Evolutionary conservation across 257 asterid genomes (phyloP).

Genomic region (Solanum sparsipilum): DNA sequence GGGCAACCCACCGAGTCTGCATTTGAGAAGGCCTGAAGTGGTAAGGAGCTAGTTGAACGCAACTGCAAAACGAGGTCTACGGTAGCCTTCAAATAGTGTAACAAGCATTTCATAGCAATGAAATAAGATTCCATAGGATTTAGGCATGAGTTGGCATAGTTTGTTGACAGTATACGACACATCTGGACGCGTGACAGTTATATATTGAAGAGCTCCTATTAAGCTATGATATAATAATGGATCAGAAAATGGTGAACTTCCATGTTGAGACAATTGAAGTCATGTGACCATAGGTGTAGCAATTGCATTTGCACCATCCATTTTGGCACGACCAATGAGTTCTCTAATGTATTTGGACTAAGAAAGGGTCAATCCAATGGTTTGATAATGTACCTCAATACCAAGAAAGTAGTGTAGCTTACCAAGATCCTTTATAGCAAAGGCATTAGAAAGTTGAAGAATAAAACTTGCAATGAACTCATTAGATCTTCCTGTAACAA

Average conservation of each 20-base stretch:
- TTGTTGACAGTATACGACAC: not conserved
- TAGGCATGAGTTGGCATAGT: not conserved
- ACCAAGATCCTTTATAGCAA: not conserved
- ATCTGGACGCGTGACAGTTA: not conserved
- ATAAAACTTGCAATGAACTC: not conserved
- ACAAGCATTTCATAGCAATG: not conserved
- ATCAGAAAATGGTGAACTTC: not conserved
- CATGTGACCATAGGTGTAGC: not conserved
- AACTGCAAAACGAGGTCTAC: not conserved
- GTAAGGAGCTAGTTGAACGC: not conserved
- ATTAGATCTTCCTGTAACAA: not conserved
- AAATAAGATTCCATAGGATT: not conserved
- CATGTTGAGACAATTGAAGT: not conserved
- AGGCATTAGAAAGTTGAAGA: not conserved
- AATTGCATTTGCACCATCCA: not conserved
- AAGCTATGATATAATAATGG: too few relatives aligned
- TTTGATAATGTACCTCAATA: not conserved
- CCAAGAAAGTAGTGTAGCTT: not conserved
- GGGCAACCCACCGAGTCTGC: not conserved
- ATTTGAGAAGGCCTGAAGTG: not conserved
- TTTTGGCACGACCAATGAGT: not conserved
- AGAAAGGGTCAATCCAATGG: not conserved
- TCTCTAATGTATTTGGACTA: not conserved
- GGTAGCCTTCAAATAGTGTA: not conserved
- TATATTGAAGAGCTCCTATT: not conserved